Evolutionary conservation across 2,329 filamentous ascomycete genomes (phyloP).

Genomic region (Cordyceps militaris): DNA sequence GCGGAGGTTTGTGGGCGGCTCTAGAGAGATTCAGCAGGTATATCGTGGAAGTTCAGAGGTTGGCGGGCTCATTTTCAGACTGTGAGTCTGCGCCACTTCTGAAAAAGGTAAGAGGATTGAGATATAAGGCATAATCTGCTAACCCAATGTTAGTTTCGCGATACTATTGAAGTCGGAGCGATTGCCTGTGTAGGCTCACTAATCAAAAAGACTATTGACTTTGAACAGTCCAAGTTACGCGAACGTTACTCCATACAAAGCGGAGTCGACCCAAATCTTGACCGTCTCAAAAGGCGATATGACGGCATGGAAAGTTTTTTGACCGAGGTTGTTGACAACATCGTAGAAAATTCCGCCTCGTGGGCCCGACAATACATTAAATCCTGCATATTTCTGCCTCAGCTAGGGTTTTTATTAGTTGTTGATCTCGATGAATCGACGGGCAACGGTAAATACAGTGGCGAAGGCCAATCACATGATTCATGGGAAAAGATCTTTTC

Average conservation of each 20-base stretch:
- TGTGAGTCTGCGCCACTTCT: not conserved
- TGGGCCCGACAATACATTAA: slow-evolving; percentile 46
- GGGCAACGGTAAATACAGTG: slow-evolving; percentile 56
- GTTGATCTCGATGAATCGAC: slow-evolving; percentile 49
- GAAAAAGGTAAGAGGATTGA: not conserved
- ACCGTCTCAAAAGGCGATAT: slow-evolving; percentile 70
- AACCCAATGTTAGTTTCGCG: not conserved
- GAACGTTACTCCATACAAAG: slow-evolving; percentile 65
- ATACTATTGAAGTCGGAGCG: not conserved
- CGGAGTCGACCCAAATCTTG: slow-evolving; percentile 67
- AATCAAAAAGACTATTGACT: slow-evolving; percentile 71
- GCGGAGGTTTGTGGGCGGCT: slow-evolving; percentile 65
- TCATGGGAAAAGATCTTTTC: slow-evolving; percentile 74
- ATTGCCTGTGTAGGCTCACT: slow-evolving; percentile 24
- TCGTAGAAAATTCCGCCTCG: slow-evolving; percentile 56
- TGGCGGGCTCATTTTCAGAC: slow-evolving; percentile 28
- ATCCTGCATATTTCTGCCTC: slow-evolving; percentile 85
- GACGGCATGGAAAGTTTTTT: slow-evolving; percentile 71
- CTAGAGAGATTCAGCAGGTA: slow-evolving; percentile 65
- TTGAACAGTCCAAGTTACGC: slow-evolving; percentile 65
- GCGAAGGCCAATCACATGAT: slow-evolving; percentile 46
- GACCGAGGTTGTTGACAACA: slow-evolving; percentile 55
- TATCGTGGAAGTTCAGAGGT: slow-evolving; percentile 45
- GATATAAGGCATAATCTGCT: not conserved
- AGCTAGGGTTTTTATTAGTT: slow-evolving; percentile 81